Base-by-base conservation (phyloP, 306 rosid genomes). In the Dryas drummondii region DNA sequence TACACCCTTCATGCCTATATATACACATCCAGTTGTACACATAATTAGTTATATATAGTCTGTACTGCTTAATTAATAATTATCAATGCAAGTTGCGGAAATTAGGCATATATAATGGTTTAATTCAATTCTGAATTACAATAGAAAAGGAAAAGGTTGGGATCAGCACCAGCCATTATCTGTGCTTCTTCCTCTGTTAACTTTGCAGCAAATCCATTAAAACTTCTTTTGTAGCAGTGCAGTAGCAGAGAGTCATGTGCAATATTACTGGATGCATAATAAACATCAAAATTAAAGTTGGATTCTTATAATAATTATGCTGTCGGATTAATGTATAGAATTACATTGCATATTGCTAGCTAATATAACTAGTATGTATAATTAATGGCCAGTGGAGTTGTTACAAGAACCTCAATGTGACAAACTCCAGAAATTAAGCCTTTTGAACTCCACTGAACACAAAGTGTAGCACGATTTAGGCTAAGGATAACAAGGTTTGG, bases 401-500 rank as follows among this genome's bases (percentile, higher is more conserved):
- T 19, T 19, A 19, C 22, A 19, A 19, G 22, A 19, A 19, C 22
- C 22, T 19, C 22, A 19, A 19, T 19, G 22, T 19, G 22, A 19
- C 22, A 19, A 19, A 19, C 22, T 19, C 22, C 22, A 19, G 22
- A 19, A 19, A 19, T 0, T 19, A 19, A 19, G 22, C 99, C 99
- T 87, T 84, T 90, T 62, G 99, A 96, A 87, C 97, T 94, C 97
- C 99, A 94, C 78, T 87, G 88, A 72, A 94, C 99, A 86, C 98
- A 92, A 5, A 94, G 93, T 76, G 99, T 97, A 62, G 99, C 96
- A 42, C 99, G 99, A 78, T 94, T 94, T 75, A 90, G 92, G 81
- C 97, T 80, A 75, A 94, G 97, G 75, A 90, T 91, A 60, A 94
- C 98, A 27, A 94, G 97, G 55, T 97, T 90, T 77, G 99, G 92